Percentiles rank a stretch among this genome's conserved stretches.
Conservation (phyloP, 371 early-diverging fungal species). For the Mortierella sp. region DNA sequence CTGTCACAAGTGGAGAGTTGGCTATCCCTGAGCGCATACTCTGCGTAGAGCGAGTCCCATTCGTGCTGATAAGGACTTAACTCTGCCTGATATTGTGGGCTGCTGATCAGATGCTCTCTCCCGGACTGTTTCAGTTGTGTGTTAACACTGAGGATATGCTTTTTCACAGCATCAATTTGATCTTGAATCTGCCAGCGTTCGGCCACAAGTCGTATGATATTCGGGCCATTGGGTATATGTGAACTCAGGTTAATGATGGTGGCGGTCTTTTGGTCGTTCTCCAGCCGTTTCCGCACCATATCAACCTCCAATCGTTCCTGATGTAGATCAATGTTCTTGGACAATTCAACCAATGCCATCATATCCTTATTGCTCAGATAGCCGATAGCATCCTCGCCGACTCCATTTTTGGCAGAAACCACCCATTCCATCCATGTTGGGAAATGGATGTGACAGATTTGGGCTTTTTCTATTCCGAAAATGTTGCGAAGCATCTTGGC, state of each 20-base stretch:
- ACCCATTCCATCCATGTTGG: background rate
- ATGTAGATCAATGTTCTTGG: constrained; percentile 22
- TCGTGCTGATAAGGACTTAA: no score
- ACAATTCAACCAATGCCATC: background rate
- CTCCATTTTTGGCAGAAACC: background rate
- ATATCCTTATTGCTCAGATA: background rate
- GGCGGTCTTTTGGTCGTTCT: background rate
- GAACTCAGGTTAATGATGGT: background rate
- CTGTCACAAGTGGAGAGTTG: no score
- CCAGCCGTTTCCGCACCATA: background rate
- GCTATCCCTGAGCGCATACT: no score
- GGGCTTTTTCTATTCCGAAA: constrained; percentile 6
- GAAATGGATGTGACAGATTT: constrained; percentile 11
- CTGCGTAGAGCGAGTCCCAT: no score
- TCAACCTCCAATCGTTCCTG: constrained; percentile 6
- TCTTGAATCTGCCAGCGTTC: background rate
- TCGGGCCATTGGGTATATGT: constrained; percentile 4
- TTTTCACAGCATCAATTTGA: no score
- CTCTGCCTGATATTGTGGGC: no score
- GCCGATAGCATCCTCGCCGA: background rate
- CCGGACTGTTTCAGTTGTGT: no score
- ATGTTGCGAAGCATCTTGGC: constrained; percentile 9
- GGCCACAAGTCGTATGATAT: constrained; percentile 5
- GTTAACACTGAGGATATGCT: no score
- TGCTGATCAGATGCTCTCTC: no score